phyloP scores from a whole-genome alignment of 1,284 basidiomycete genomes.

The Cryptococcus sp. region DNA sequence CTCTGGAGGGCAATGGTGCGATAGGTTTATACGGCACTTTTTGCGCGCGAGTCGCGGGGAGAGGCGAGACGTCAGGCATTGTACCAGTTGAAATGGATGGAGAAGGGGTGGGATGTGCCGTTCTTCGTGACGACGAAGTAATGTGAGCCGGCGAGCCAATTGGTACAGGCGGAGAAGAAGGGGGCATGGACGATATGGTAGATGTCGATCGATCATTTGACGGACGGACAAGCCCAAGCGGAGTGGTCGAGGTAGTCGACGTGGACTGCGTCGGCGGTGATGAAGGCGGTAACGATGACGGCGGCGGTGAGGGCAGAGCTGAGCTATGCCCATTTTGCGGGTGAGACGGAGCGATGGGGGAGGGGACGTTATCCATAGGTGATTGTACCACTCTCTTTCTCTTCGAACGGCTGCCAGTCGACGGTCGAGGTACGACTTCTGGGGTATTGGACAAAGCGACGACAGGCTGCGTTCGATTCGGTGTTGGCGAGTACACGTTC shows the following conservation, averaged over 20 bases:
- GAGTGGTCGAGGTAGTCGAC: no score
- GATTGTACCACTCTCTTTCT: no score
- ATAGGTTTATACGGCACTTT: neutral
- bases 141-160: neutral
- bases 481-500: neutral
- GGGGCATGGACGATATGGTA: conserved; percentile 10
- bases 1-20: neutral
- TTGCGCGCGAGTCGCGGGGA: conserved; percentile 5
- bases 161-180: conserved; percentile 8
- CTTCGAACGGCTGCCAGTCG: no score
- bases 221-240: no score
- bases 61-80: conserved; percentile 5
- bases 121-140: conserved; percentile 17
- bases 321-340: neutral
- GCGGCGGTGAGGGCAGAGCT: conserved; percentile 6
- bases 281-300: no score
- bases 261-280: no score
- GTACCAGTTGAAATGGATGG: conserved; percentile 14
- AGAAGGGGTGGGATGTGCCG: conserved; percentile 19
- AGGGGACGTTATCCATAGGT: no score
- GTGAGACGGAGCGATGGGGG: no score
- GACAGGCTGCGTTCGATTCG: neutral
- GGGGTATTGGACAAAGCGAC: neutral
- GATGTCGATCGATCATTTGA: no score
- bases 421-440: neutral